Evolutionary conservation across 257 asterid genomes (phyloP), one percentile per base, ranked within the genome.

Genomic region (Ilex asprella): DNA sequence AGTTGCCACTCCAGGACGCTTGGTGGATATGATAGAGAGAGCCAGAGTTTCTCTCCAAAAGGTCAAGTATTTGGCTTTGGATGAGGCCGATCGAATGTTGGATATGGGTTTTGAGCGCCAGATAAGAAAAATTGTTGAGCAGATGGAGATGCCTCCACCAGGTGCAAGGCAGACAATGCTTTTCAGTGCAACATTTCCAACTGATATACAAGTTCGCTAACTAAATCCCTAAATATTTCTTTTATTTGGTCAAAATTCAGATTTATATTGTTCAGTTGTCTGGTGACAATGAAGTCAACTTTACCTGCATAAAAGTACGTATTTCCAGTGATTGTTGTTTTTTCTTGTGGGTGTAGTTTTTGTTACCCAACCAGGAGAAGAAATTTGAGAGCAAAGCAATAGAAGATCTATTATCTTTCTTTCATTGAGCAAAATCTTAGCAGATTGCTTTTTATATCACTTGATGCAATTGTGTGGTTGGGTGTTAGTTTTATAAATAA

Each of bases 81-180:
- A 91, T 65, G 98, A 91, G 78, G 98, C 98, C 29, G 98, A 91
- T 68, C 78, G 98, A 70, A 91, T 91, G 98, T 70, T 91, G 74
- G 98, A 91, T 78, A 91, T 91, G 98, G 98, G 98, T 51, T 91
- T 91, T 66, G 98, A 91, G 64, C 98, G 96, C 76, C 98, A 91
- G 72, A 88, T 91, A 70, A 84, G 98, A 85, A 91, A 82, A 77
- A 91, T 91, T 67, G 98, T 91, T 69, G 84, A 88, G 67, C 96
- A 86, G 78, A 91, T 89, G 92, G 97, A 86, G 86, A 91, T 91
- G 96, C 98, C 98, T 60, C 92, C 94, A 1, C 86, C 95, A 59
- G 96, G 98, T 66, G 73, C 64, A 39, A 71, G 98, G 56, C 98
- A 91, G 66, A 91, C 98, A 35, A 84, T 91, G 96, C 78, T 91